These are phyloP conservation scores for Decorospora gaudefroyi DNA, from an alignment of 2,329 filamentous ascomycete species.

Conservation along the genomic window DNA sequence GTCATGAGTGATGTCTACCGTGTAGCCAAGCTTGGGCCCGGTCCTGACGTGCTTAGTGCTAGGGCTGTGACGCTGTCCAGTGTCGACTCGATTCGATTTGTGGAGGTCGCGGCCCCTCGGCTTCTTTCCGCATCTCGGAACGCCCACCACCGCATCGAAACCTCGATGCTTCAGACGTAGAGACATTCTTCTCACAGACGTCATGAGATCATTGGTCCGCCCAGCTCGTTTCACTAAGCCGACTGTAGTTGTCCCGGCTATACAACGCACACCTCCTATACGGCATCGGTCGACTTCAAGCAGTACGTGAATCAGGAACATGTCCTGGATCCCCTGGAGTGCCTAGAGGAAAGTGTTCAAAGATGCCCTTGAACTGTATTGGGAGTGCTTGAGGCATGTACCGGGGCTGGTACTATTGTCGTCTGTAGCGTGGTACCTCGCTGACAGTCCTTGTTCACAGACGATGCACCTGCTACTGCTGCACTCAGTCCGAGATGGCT, in stretches of 20 bases:
- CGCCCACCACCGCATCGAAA: neutral
- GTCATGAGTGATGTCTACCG: constrained; percentile 5
- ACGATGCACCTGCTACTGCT: constrained; percentile 9
- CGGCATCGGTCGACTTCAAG: constrained; percentile 11
- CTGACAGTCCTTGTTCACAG: constrained; percentile 17
- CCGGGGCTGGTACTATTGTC: neutral
- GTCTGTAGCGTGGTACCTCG: constrained; percentile 4
- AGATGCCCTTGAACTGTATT: neutral
- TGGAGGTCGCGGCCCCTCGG: constrained; percentile 15
- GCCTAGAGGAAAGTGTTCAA: too few relatives aligned
- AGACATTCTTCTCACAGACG: neutral
- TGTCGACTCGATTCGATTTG: too few relatives aligned
- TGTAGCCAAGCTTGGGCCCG: constrained; percentile 7
- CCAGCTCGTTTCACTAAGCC: constrained; percentile 12
- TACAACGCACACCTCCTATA: constrained; percentile 1
- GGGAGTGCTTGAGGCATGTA: neutral
- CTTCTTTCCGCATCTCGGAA: constrained; percentile 20
- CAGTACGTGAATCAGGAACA: constrained; percentile 4
- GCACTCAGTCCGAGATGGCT: constrained; percentile 65
- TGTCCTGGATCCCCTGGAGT: too few relatives aligned
- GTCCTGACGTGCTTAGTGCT: constrained; percentile 7
- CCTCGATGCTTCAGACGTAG: too few relatives aligned
- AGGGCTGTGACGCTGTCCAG: neutral
- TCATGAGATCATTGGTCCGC: constrained; percentile 28
- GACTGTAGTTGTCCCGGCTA: neutral